phyloP scores from a whole-genome alignment of 108 stramenopile species.

The Nitzschia palea region DNA sequence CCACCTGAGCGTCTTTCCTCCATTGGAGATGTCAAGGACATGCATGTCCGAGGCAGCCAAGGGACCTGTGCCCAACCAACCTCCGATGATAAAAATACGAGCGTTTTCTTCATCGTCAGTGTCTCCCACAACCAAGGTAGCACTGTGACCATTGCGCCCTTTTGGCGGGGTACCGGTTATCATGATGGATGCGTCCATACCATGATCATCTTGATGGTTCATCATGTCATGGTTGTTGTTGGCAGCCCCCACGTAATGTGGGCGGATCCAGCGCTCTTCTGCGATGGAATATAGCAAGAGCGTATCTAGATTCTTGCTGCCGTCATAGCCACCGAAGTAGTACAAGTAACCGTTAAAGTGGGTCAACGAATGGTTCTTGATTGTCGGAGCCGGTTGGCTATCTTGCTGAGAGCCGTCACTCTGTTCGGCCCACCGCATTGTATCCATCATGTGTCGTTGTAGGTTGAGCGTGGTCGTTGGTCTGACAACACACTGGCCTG shows the following conservation, averaged over 20 bases:
- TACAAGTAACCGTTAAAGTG: conserved; percentile 74
- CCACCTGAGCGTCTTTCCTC: conserved; percentile 48
- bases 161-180: conserved; percentile 72
- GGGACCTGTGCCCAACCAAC: conserved; percentile 90
- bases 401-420: conserved; percentile 4
- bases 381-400: conserved; percentile 49
- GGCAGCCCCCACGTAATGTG: conserved; percentile 17
- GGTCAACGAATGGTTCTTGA: conserved; percentile 85
- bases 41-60: conserved; percentile 88
- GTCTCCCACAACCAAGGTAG: conserved; percentile 81
- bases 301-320: conserved; percentile 81
- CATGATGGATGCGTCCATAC: conserved; percentile 14
- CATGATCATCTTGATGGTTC: neutral
- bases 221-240: conserved; percentile 4
- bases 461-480: too few species aligned
- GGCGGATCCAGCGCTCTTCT: conserved; percentile 71
- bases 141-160: conserved; percentile 93
- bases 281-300: conserved; percentile 72
- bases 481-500: too few species aligned
- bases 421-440: conserved; percentile 46
- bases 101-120: conserved; percentile 45
- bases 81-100: conserved; percentile 89
- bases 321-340: conserved; percentile 95
- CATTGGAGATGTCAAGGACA: conserved; percentile 64
- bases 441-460: conserved; percentile 32